Base-by-base conservation (phyloP, 2,329 filamentous ascomycete species). In the Aspergillus ochraceoroseus region DNA sequence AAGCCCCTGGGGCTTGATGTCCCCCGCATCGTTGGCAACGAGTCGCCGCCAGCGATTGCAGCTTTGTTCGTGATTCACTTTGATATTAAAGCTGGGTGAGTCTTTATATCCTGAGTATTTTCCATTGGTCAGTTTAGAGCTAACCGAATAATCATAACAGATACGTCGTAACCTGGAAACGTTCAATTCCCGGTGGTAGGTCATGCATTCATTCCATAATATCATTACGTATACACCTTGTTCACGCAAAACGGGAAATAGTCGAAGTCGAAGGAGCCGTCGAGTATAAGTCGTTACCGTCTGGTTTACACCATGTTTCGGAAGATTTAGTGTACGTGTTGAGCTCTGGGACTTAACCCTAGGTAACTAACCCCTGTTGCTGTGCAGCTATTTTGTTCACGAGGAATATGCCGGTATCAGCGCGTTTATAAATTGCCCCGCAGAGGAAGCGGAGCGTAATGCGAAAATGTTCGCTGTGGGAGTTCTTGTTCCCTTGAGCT, bases 251-350 rank as follows among this genome's bases (percentile, higher is more conserved):
- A n/a, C 7, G 8, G 23, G 27, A 38, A 32, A 43, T 42, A 76
- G 73, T 79, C 27, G 64, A 73, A 32, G 76, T 96, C 33, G 86
- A 94, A 53, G 87, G 87, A 40, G 80, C 85, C 15, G 87, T 95
- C 57, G 92, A 98, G 67, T 98, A 88, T 76, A 96, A 95, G 68
- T 94, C 87, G 47, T 75, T 98, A 32, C 92, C 92, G 2, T 96
- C 90, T 0, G 92, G 92, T 15, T 67, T 95, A 34, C 92, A 98
- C 67, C 85, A 87, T 42, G 87, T 96, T 13, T 73, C 82, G 20
- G 80, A 89, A 51, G 92, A 98, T 64, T 73, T 96, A 36, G 73
- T 84, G 66, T 77, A 67, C 37, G 61, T 48, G 14, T 13, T n/a
- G 30, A 27, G 22, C 15, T 23, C 29, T 13, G 9, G 12, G 9